phyloP scores from a whole-genome alignment of 495 filamentous ascomycete genomes.

The Sordaria brevicollis region DNA sequence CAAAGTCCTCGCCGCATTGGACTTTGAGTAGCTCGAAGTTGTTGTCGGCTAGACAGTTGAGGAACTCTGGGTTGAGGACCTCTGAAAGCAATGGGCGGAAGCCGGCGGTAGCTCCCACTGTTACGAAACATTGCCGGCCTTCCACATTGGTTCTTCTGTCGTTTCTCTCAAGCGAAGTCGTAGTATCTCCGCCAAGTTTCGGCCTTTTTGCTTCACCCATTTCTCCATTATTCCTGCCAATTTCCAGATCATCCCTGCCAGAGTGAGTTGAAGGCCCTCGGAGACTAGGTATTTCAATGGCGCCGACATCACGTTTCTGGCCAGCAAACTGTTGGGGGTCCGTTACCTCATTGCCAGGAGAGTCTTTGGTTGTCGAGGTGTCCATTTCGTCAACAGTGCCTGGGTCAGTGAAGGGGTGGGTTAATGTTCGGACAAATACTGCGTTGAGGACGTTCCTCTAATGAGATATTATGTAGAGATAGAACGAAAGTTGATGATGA shows the following conservation, averaged over 20 bases:
- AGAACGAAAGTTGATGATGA: neutral
- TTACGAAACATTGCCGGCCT: slow-evolving; percentile 50
- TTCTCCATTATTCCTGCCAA: neutral
- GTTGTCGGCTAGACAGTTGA: slow-evolving; percentile 39
- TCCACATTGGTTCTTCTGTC: neutral
- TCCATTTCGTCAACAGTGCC: neutral
- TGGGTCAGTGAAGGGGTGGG: neutral
- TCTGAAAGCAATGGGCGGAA: slow-evolving; percentile 63
- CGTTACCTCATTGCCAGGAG: neutral
- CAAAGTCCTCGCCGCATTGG: slow-evolving; percentile 59
- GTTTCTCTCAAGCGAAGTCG: neutral
- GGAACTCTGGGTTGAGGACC: slow-evolving; percentile 49
- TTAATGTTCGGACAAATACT: too few species aligned
- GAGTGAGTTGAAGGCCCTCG: neutral
- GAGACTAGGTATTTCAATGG: neutral
- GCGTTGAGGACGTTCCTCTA: too few species aligned
- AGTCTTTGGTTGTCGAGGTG: neutral
- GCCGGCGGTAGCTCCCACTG: slow-evolving; percentile 80
- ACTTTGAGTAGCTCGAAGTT: slow-evolving; percentile 58
- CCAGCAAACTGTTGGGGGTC: neutral
- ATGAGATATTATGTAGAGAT: neutral
- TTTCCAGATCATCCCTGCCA: neutral
- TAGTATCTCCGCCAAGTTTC: neutral
- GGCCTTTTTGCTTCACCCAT: neutral
- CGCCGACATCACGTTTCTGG: neutral